Evolutionary conservation across 2,329 filamentous ascomycete species (phyloP), one percentile per base, ranked within the genome.

Genomic region (Byssochlamys sp.): DNA sequence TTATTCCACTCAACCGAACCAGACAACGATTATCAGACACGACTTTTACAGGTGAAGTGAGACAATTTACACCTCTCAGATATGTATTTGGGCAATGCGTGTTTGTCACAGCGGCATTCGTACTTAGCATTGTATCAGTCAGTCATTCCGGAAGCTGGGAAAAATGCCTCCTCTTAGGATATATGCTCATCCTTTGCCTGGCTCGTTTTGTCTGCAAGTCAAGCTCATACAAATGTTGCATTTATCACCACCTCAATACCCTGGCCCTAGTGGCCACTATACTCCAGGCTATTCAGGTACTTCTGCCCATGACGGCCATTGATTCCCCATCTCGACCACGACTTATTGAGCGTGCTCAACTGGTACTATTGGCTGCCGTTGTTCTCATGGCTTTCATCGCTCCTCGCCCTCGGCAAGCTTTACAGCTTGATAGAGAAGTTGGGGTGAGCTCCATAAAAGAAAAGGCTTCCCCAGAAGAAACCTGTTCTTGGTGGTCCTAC

Each of bases 401-500:
- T 0, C 65, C 65, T 11, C 62, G 65, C 7, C 64, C 65, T 10
- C 62, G 60, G 10, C 59, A 58, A 14, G 54, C 50, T 2, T 54
- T 62, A 11, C 56, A 62, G 5, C 29, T 33, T 4, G 64, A 65
- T 48, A 14, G 56, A 6, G 63, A 69, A 53, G 61, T 57, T 14
- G 53, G 61, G 3, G 60, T 60, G n/a, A 4, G 14, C 1, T 35
- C 52, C 31, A 49, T 54, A 2, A 52, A 58, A 6, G 57, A 60
- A 5, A 58, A 60, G 28, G 49, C 31, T 14, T 70, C 68, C 5
- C 62, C 63, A 0, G 69, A 72, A 57, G 67, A 72, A 58, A 70
- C 67, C 1, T 69, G 68, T 55, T 71, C 67, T 1, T 61, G 64
- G 48, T 65, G 69, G n/a, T 70, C 68, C 4, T 69, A 65, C 53